Percentiles rank a stretch among this genome's conserved stretches.
Evolutionary conservation across 2,329 filamentous ascomycete species (phyloP).

Genomic region (Talaromyces sp.): DNA sequence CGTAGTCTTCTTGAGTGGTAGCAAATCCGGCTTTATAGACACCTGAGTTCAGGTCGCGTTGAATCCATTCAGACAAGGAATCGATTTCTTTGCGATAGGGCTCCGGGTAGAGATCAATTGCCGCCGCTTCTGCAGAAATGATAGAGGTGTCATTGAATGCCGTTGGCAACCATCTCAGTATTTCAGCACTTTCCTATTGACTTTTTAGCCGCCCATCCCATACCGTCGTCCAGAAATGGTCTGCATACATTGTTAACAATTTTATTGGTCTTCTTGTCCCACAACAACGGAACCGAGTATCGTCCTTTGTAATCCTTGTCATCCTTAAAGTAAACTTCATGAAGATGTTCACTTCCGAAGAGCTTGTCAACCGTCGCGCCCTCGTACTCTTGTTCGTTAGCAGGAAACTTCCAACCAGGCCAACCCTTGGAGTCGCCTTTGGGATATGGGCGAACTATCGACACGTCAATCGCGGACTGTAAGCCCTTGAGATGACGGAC

Average conservation of each 20-base stretch:
- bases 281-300: slow-evolving; percentile 60
- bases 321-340: slow-evolving; percentile 61
- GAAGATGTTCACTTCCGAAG: slow-evolving; percentile 57
- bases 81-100: slow-evolving; percentile 52
- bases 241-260: slow-evolving; percentile 54
- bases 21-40: slow-evolving; percentile 64
- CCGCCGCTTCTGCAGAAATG: slow-evolving; percentile 40
- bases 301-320: slow-evolving; percentile 59
- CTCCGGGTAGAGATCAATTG: slow-evolving; percentile 53
- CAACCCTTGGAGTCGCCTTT: slow-evolving; percentile 63
- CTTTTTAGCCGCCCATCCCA: not conserved
- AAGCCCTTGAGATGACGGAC: slow-evolving; percentile 58
- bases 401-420: slow-evolving; percentile 61
- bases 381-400: slow-evolving; percentile 52
- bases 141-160: slow-evolving; percentile 50
- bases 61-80: slow-evolving; percentile 52
- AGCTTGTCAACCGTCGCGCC: slow-evolving; percentile 60
- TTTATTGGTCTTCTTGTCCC: slow-evolving; percentile 56
- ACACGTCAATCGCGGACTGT: slow-evolving; percentile 52
- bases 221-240: not conserved
- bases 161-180: slow-evolving; percentile 57
- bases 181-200: slow-evolving; percentile 53
- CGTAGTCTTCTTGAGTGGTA: slow-evolving; percentile 53
- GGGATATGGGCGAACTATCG: slow-evolving; percentile 62
- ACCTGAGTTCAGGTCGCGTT: slow-evolving; percentile 55